These are phyloP conservation scores for Aspergillus sp. DNA, from an alignment of 2,329 filamentous ascomycete genomes.

Conservation along the genomic window DNA sequence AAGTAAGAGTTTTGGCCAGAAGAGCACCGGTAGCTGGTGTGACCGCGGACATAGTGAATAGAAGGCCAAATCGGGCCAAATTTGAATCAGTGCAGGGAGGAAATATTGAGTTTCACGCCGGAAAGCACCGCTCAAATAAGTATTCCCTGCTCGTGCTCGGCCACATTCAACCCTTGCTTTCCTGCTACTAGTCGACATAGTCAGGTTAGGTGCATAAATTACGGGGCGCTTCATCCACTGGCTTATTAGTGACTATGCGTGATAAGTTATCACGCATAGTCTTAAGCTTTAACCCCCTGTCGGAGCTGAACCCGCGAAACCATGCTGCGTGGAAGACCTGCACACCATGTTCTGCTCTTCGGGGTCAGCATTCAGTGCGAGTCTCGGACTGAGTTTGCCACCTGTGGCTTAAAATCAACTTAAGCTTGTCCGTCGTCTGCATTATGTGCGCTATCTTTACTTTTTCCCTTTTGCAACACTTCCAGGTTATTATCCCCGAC, in stretches of 20 bases:
- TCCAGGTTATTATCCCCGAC: not conserved
- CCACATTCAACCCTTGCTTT: not conserved
- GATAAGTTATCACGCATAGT: too few relatives aligned
- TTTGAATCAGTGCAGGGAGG: not conserved
- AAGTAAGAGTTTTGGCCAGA: conserved; percentile 6
- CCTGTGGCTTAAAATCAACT: too few relatives aligned
- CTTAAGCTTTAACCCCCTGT: too few relatives aligned
- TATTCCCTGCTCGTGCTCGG: not conserved
- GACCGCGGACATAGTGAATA: not conserved
- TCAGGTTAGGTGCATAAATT: not conserved
- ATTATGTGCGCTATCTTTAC: too few relatives aligned
- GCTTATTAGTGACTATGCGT: too few relatives aligned
- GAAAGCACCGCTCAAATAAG: not conserved
- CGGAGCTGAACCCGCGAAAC: too few relatives aligned
- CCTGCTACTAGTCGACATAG: not conserved
- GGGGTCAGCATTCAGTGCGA: too few relatives aligned
- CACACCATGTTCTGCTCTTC: too few relatives aligned
- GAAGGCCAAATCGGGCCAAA: not conserved
- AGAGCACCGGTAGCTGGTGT: not conserved
- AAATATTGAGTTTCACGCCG: not conserved
- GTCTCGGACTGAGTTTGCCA: too few relatives aligned
- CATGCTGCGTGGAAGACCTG: too few relatives aligned
- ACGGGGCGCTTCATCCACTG: not conserved
- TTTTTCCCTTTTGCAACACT: too few relatives aligned
- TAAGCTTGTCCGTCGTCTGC: too few relatives aligned